phyloP scores from a whole-genome alignment of 1,284 basidiomycete genomes.

The Melanopsichium pennsylvanicum region DNA sequence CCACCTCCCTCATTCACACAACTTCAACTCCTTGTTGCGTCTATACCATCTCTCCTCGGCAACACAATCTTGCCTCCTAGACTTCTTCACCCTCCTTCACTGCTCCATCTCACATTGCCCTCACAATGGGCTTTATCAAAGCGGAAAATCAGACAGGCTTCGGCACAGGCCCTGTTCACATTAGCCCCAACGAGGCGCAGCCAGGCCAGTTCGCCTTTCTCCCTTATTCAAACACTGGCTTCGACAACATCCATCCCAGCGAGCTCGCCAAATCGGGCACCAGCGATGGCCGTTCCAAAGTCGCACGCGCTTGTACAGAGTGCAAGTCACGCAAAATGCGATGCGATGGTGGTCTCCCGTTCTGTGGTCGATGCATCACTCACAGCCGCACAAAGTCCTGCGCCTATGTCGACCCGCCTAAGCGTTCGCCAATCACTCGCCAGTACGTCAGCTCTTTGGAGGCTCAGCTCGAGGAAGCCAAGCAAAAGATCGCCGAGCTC shows the following conservation, averaged over 20 bases:
- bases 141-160: conserved; percentile 35
- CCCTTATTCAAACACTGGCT: conserved; percentile 33
- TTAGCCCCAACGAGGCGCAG: conserved; percentile 30
- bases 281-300: conserved; percentile 46
- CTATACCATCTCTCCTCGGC: background rate
- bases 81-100: background rate
- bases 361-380: conserved; percentile 47
- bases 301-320: conserved; percentile 46
- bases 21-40: background rate
- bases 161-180: conserved; percentile 20
- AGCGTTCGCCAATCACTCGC: conserved; percentile 48
- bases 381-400: conserved; percentile 53
- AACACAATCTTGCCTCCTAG: background rate
- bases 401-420: conserved; percentile 48
- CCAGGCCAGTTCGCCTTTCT: conserved; percentile 43
- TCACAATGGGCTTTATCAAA: conserved; percentile 47
- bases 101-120: background rate
- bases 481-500: conserved; percentile 33
- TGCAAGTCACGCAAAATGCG: conserved; percentile 53
- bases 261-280: conserved; percentile 41
- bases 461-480: conserved; percentile 42
- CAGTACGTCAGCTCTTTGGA: conserved; percentile 49
- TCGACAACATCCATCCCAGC: conserved; percentile 42
- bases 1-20: background rate
- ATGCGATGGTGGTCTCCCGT: conserved; percentile 52